Evolutionary conservation across 164 flowering plant genomes (phyloP).

Genomic region (Tetrastigma voinierianum): DNA sequence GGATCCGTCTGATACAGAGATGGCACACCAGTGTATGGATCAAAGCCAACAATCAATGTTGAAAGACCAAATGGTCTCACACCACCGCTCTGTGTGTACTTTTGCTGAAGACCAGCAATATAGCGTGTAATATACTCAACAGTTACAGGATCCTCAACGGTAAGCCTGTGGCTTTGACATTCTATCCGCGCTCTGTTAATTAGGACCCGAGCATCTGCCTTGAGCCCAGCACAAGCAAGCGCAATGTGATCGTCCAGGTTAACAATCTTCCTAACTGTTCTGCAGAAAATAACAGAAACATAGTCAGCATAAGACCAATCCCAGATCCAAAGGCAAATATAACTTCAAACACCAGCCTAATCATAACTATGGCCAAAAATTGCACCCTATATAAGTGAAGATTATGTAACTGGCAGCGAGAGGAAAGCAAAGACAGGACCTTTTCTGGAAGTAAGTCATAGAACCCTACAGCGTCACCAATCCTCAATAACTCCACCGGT

Average conservation of each 20-base stretch:
- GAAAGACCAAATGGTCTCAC: conserved; percentile 98
- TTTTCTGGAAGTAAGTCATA: too few species aligned
- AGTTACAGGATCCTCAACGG: conserved; percentile 95
- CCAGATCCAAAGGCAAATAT: not conserved
- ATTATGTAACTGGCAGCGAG: not conserved
- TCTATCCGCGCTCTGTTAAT: conserved; percentile 91
- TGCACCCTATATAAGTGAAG: not conserved
- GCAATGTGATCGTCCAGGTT: conserved; percentile 92
- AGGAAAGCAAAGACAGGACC: too few species aligned
- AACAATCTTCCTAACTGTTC: conserved; percentile 86
- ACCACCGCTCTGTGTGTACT: conserved; percentile 99
- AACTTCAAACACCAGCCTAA: not conserved
- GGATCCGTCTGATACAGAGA: conserved; percentile 98
- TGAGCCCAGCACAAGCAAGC: conserved; percentile 94
- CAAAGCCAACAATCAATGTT: conserved; percentile 92
- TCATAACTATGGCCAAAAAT: not conserved
- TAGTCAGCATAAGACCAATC: not conserved
- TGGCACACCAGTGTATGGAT: conserved; percentile 81
- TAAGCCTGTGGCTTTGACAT: conserved; percentile 95
- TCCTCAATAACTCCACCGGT: too few species aligned
- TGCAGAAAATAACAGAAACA: conserved; percentile 30
- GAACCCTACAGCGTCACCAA: too few species aligned
- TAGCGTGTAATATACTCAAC: conserved; percentile 96
- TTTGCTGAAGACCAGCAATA: conserved; percentile 96
- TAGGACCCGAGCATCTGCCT: conserved; percentile 95